Evolutionary conservation across 2,329 filamentous ascomycete genomes (phyloP).

Genomic region (Zalaria sp.): DNA sequence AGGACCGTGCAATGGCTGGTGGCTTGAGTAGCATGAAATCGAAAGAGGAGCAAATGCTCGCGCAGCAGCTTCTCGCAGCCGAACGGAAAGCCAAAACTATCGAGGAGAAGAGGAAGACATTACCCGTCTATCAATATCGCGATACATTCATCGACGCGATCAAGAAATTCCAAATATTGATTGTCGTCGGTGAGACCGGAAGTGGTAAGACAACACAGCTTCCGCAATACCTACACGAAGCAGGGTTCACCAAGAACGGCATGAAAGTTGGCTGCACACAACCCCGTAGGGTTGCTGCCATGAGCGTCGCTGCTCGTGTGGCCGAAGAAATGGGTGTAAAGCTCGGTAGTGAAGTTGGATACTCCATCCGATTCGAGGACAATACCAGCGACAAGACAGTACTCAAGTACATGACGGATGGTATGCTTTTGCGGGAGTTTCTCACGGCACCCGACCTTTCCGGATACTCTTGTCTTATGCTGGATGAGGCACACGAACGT

Average conservation of each 20-base stretch:
- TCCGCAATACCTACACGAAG: conserved; percentile 85
- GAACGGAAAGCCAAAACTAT: conserved; percentile 81
- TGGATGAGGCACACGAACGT: conserved; percentile 93
- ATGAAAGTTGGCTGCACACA: conserved; percentile 88
- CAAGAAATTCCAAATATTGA: conserved; percentile 71
- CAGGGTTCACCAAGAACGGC: conserved; percentile 71
- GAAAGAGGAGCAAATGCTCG: conserved; percentile 64
- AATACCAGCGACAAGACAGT: conserved; percentile 81
- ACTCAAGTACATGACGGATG: conserved; percentile 94
- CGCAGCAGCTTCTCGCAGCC: conserved; percentile 72
- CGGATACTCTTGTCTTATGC: conserved; percentile 80
- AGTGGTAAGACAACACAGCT: conserved; percentile 93
- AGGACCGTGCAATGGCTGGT: conserved; percentile 59
- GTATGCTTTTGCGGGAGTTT: conserved; percentile 82
- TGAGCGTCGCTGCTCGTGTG: conserved; percentile 94
- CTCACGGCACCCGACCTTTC: conserved; percentile 75
- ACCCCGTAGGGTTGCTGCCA: conserved; percentile 85
- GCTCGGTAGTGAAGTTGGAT: conserved; percentile 84
- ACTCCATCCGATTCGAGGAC: conserved; percentile 90
- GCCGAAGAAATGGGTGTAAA: conserved; percentile 87
- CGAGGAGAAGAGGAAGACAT: conserved; percentile 75
- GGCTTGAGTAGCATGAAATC: conserved; percentile 53
- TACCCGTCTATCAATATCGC: conserved; percentile 81
- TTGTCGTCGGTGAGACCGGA: conserved; percentile 90
- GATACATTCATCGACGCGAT: conserved; percentile 78